A percentile compares a stretch with the other conserved stretches of the same genome.
Conservation (phyloP, 1,284 basidiomycete species). For the Cystobasidium slooffiae region DNA sequence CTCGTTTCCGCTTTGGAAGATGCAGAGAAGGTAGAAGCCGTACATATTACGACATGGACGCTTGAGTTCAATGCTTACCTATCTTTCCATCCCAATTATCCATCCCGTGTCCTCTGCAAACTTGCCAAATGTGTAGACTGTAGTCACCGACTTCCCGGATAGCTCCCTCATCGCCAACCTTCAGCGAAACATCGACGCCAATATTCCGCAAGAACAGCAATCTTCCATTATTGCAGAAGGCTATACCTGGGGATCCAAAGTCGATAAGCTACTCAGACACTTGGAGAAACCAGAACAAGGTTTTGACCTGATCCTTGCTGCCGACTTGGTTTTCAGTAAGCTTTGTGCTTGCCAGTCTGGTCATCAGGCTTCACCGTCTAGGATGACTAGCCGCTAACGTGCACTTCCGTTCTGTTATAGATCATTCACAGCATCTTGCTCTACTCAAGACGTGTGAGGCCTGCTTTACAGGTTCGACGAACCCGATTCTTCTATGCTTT, state of each 20-base stretch:
- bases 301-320: slow-evolving; percentile 85
- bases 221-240: slow-evolving; percentile 59
- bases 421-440: slow-evolving; percentile 73
- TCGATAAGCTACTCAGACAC: slow-evolving; percentile 63
- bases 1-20: slow-evolving; percentile 73
- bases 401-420: background rate
- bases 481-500: slow-evolving; percentile 78
- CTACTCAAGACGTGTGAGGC: slow-evolving; percentile 75
- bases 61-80: background rate
- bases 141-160: slow-evolving; percentile 94
- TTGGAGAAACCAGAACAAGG: slow-evolving; percentile 54
- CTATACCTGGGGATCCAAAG: slow-evolving; percentile 84
- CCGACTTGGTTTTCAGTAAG: slow-evolving; percentile 80
- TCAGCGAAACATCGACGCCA: slow-evolving; percentile 68
- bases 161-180: slow-evolving; percentile 77
- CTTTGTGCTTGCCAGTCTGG: too few relatives aligned
- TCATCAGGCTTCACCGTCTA: too few relatives aligned
- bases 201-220: slow-evolving; percentile 54
- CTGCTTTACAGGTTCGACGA: slow-evolving; percentile 54
- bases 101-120: too few relatives aligned
- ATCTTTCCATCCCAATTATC: too few relatives aligned
- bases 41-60: background rate
- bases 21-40: slow-evolving; percentile 59
- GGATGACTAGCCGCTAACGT: background rate
- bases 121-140: slow-evolving; percentile 61